These are phyloP conservation scores for Phytophthora boehmeriae DNA, from an alignment of 352 stramenopile genomes.

Conservation along the genomic window DNA sequence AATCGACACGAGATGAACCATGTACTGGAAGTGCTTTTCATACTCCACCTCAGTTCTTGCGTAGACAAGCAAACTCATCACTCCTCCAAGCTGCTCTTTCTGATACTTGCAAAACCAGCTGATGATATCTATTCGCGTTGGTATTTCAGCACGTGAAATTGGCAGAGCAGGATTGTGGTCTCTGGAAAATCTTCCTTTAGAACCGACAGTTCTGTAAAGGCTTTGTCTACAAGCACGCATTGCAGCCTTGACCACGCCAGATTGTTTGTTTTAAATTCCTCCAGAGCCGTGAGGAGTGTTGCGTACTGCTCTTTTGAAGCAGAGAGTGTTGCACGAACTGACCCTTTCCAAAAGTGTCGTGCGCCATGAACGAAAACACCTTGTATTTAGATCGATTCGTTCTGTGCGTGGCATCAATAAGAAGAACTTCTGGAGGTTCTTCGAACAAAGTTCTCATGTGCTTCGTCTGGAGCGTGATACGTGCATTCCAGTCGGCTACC, in stretches of 20 bases:
- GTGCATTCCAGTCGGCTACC: slow-evolving; percentile 6
- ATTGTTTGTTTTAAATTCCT: slow-evolving; percentile 29
- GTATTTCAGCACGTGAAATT: slow-evolving; percentile 41
- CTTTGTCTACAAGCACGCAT: slow-evolving; percentile 28
- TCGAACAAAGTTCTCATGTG: slow-evolving; percentile 18
- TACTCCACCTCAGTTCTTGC: slow-evolving; percentile 6
- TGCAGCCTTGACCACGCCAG: slow-evolving; percentile 15
- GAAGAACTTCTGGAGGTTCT: slow-evolving; percentile 18
- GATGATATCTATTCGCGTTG: slow-evolving; percentile 18
- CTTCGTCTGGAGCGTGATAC: slow-evolving; percentile 27
- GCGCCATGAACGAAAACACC: slow-evolving; percentile 26
- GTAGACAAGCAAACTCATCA: slow-evolving; percentile 10
- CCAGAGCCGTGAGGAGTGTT: slow-evolving; percentile 11
- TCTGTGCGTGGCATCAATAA: slow-evolving; percentile 28
- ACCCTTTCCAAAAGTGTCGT: slow-evolving; percentile 21
- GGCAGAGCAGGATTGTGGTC: slow-evolving; percentile 25
- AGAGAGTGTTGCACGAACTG: slow-evolving; percentile 34
- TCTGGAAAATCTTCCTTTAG: slow-evolving; percentile 17
- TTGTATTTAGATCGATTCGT: slow-evolving; percentile 31
- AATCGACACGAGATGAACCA: neutral
- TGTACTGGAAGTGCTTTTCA: neutral
- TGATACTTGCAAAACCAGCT: slow-evolving; percentile 9
- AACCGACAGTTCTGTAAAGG: slow-evolving; percentile 31
- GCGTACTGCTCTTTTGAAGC: slow-evolving; percentile 20
- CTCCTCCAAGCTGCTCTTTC: slow-evolving; percentile 3